Evolutionary conservation across 2,329 filamentous ascomycete genomes (phyloP).

Genomic region (Claviceps spartinae): DNA sequence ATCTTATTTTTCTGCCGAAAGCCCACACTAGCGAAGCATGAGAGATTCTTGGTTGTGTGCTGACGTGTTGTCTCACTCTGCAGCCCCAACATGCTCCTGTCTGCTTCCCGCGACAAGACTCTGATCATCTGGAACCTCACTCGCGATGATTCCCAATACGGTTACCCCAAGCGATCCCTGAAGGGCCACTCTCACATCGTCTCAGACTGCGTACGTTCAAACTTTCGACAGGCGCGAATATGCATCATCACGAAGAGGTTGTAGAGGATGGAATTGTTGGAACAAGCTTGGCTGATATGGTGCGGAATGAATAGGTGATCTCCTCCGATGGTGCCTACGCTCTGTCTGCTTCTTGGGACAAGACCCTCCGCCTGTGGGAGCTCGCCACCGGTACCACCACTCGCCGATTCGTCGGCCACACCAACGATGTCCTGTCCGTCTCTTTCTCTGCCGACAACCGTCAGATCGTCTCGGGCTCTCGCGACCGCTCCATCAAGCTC

Average conservation of each 20-base stretch:
- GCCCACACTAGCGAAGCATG: background rate
- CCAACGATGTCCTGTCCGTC: slow-evolving; percentile 97
- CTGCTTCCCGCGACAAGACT: slow-evolving; percentile 92
- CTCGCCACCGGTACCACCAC: slow-evolving; percentile 94
- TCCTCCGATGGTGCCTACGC: slow-evolving; percentile 98
- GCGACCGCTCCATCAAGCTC: slow-evolving; percentile 98
- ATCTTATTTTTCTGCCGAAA: slow-evolving; percentile 1
- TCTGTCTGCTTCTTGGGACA: slow-evolving; percentile 98
- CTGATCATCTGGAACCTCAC: slow-evolving; percentile 99
- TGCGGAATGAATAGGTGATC: slow-evolving; percentile 57
- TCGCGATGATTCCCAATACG: slow-evolving; percentile 95
- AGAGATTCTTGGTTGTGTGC: slow-evolving; percentile 1
- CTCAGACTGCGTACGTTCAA: slow-evolving; percentile 88
- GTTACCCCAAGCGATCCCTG: slow-evolving; percentile 97
- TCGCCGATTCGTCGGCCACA: slow-evolving; percentile 97
- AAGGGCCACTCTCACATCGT: slow-evolving; percentile 99
- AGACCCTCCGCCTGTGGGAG: slow-evolving; percentile 99
- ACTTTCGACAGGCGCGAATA: background rate
- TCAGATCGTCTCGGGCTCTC: slow-evolving; percentile 97
- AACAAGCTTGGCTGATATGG: slow-evolving; percentile 11
- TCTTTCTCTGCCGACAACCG: slow-evolving; percentile 99
- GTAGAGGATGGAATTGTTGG: background rate
- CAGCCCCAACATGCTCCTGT: slow-evolving; percentile 99
- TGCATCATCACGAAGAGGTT: too few relatives aligned
- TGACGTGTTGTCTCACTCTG: slow-evolving; percentile 12